These are phyloP conservation scores for Botryosphaeria dothidea DNA, from an alignment of 2,329 filamentous ascomycete species.

Conservation along the genomic window DNA sequence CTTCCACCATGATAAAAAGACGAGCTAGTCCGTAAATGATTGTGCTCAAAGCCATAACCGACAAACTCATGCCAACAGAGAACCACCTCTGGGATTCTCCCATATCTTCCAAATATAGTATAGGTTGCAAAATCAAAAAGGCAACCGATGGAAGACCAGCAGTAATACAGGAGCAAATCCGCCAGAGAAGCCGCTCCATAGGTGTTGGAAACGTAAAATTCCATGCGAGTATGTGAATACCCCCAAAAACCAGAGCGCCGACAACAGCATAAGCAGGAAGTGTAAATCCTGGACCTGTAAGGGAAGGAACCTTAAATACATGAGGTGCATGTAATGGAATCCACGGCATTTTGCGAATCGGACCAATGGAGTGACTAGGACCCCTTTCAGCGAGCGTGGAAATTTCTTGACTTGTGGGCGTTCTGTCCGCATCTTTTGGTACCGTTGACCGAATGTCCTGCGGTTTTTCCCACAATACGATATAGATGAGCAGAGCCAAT, in stretches of 20 bases:
- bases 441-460: neutral
- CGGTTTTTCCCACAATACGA: neutral
- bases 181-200: neutral
- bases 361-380: neutral
- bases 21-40: too few species aligned
- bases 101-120: too few species aligned
- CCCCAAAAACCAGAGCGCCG: neutral
- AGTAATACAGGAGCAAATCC: neutral
- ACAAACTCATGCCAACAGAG: too few species aligned
- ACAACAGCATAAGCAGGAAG: too few species aligned
- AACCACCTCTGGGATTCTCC: too few species aligned
- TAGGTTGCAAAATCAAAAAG: too few species aligned
- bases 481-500: neutral
- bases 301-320: neutral
- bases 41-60: too few species aligned
- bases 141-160: neutral
- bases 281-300: too few species aligned
- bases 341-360: neutral
- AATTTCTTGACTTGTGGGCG: neutral
- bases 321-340: neutral
- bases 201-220: neutral
- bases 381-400: rapidly evolving
- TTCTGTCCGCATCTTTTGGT: neutral
- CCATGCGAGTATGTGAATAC: neutral
- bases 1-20: neutral